Evolutionary conservation across 2,329 filamentous ascomycete genomes (phyloP).

Genomic region (Trichoderma sp.): DNA sequence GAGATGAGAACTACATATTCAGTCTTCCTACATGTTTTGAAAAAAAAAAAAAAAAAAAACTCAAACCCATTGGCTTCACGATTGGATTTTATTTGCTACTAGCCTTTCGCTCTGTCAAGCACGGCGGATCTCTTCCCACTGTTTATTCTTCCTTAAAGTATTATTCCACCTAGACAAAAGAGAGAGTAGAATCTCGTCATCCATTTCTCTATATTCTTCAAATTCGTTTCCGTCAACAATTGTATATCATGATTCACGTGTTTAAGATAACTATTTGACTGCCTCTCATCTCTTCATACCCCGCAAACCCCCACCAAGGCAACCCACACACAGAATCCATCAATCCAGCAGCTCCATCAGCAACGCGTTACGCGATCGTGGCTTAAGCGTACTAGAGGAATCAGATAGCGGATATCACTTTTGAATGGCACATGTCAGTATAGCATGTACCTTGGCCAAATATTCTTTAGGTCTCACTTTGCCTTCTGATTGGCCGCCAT

Average conservation of each 20-base stretch:
- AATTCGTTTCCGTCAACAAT: neutral
- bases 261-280: neutral
- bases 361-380: neutral
- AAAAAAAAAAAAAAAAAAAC: too few relatives aligned
- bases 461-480: neutral
- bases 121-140: neutral
- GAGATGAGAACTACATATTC: too few relatives aligned
- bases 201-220: neutral
- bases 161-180: rapidly evolving
- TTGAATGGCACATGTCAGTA: neutral
- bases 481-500: neutral
- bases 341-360: neutral
- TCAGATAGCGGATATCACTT: neutral
- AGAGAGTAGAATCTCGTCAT: neutral
- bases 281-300: neutral
- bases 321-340: neutral
- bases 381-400: neutral
- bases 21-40: too few relatives aligned
- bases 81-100: neutral
- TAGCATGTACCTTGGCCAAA: neutral
- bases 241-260: neutral
- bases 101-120: neutral
- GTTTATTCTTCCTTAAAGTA: rapidly evolving
- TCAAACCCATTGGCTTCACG: too few relatives aligned
- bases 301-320: neutral